Percentiles rank a stretch among this genome's conserved stretches.
These are phyloP conservation scores for Casaregolazyma suthepensis DNA, from an alignment of 1,139 yeast species.

Conservation along the genomic window DNA sequence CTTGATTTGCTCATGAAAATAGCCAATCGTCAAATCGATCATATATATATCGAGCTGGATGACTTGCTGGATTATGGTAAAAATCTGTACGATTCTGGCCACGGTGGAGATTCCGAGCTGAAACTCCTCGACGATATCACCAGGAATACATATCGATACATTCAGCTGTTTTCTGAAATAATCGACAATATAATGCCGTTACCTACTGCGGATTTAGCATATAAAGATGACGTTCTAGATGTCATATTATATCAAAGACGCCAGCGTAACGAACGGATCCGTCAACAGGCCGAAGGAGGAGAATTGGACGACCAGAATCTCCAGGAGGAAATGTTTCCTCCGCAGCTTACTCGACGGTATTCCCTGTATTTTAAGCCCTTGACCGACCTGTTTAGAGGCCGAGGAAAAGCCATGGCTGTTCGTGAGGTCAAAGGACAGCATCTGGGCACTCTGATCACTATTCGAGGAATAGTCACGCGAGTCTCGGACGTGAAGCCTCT, in stretches of 20 bases:
- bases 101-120: constrained; percentile 14
- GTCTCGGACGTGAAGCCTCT: constrained; percentile 96
- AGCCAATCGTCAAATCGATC: constrained; percentile 72
- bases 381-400: constrained; percentile 38
- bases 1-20: constrained; percentile 67
- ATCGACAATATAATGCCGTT: constrained; percentile 80
- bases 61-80: constrained; percentile 53
- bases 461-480: constrained; percentile 90
- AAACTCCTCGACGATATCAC: constrained; percentile 53
- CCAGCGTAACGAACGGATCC: constrained; percentile 68
- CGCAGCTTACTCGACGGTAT: constrained; percentile 82
- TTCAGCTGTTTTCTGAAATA: constrained; percentile 67
- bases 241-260: constrained; percentile 87
- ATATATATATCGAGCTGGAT: constrained; percentile 71
- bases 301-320: constrained; percentile 33
- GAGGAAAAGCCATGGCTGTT: constrained; percentile 66
- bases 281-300: constrained; percentile 41
- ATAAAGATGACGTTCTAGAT: constrained; percentile 87
- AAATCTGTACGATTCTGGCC: constrained; percentile 23
- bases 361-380: constrained; percentile 81
- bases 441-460: constrained; percentile 82
- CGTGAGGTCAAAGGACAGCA: constrained; percentile 81
- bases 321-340: constrained; percentile 57
- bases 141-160: constrained; percentile 70
- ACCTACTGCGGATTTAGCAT: constrained; percentile 69